Base-by-base conservation (phyloP, 352 stramenopile species). In the Phytopythium cucurbitacearum region DNA sequence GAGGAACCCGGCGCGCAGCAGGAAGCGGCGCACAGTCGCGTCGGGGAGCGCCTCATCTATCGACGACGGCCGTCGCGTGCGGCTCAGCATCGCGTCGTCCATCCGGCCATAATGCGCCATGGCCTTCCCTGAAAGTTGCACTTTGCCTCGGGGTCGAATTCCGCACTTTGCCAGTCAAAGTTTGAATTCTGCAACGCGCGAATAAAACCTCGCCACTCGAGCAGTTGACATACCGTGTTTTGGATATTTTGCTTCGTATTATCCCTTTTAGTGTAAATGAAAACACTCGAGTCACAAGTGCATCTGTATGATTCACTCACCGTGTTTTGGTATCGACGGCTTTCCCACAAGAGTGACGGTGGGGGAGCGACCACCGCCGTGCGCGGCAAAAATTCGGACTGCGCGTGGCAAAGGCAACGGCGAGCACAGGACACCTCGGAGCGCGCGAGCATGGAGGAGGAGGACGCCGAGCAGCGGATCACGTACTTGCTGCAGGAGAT, bases 401-500 rank as follows among this genome's bases (percentile, higher is more conserved):
- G 13, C 56, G 62, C 49, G 65, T 60, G 60, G 56, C 40, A 69
- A 74, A 66, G 37, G 13, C 21, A 28, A 28, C 21, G 21, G 21
- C 21, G 21, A 28, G 21, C 21, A 28, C 21, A 2, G 1, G 21
- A 28, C 21, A 28, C 21, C 21, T 28, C 21, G 21, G 21, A 28
- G 8, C 45, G 21, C 13, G 51, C n/a, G 34, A 60, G 38, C 13
- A 87, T 85, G 79, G 77, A 90, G 40, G 58, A 47, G 39, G 81
- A 92, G 56, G 75, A 85, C 50, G 59, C 68, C 21, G 75, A 92
- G 65, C 82, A 92, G 65, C 79, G 80, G 16, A 82, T 92, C 64
- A 92, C 82, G 59, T 90, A 87, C 69, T 57, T 92, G 56, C 66
- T 92, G 56, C 77, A 90, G 66, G 82, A 92, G 71, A 90, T 92